phyloP scores from a whole-genome alignment of 208 protist species.

The Endotrypanum monterogeii region DNA sequence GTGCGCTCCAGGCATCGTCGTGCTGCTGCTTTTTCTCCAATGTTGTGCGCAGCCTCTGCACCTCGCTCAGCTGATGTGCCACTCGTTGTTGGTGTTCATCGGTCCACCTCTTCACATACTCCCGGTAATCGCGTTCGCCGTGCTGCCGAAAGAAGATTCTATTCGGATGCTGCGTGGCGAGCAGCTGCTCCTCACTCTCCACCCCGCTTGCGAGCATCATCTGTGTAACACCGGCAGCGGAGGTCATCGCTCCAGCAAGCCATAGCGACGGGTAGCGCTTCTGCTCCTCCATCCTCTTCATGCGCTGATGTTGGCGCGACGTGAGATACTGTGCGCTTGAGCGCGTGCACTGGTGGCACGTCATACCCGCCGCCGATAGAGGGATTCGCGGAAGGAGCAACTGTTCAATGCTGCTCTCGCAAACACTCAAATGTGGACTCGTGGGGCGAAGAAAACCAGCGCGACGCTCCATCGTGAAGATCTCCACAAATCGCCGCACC shows the following conservation, averaged over 20 bases:
- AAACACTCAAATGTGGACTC: constrained; percentile 27
- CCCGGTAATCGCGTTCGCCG: constrained; percentile 39
- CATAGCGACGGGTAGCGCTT: constrained; percentile 60
- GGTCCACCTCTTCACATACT: constrained; percentile 48
- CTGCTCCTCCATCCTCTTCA: constrained; percentile 44
- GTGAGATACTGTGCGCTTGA: constrained; percentile 34
- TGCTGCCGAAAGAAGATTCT: constrained; percentile 49
- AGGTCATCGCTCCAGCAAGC: constrained; percentile 44
- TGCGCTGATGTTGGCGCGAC: constrained; percentile 36
- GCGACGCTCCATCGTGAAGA: constrained; percentile 34
- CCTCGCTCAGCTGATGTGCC: constrained; percentile 30
- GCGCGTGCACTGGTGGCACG: constrained; percentile 56
- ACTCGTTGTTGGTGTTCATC: constrained; percentile 40
- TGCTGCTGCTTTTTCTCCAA: constrained; percentile 38
- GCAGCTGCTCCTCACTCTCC: constrained; percentile 54
- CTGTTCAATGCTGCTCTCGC: constrained; percentile 17
- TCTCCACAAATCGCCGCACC: constrained; percentile 36
- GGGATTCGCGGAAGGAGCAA: constrained; percentile 43
- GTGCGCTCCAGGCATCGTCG: constrained; percentile 37
- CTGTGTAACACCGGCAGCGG: constrained; percentile 24
- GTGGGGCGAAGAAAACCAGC: constrained; percentile 24
- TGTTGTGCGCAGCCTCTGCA: constrained; percentile 27
- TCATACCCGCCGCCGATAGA: constrained; percentile 31
- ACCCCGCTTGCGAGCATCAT: constrained; percentile 32
- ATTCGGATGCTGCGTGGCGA: constrained; percentile 69